Conservation (phyloP, 2,329 filamentous ascomycete genomes). For the Fonsecaea multimorphosa region DNA sequence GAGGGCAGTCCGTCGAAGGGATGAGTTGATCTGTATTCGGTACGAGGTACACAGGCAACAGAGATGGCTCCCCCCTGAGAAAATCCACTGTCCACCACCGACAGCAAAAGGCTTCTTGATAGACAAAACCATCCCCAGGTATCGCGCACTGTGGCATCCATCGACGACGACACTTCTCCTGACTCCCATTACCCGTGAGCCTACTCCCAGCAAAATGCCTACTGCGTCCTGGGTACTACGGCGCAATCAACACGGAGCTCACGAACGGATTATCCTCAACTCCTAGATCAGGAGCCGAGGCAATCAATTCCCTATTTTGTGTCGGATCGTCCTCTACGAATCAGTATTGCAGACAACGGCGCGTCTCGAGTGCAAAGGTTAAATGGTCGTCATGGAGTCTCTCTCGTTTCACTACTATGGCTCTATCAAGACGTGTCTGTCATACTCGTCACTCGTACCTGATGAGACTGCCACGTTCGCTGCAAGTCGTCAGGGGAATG, state of each 20-base stretch:
- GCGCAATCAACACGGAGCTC: not conserved
- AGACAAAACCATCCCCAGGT: no score
- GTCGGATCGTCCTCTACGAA: not conserved
- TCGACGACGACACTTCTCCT: no score
- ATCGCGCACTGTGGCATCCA: no score
- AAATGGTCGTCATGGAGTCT: conserved; percentile 3
- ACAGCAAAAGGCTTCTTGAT: no score
- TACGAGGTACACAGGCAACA: no score
- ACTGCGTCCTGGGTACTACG: no score
- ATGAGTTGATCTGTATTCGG: no score
- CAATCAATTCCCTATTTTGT: conserved; percentile 4
- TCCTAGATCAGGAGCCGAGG: not conserved
- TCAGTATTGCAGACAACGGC: not conserved
- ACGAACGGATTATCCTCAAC: not conserved
- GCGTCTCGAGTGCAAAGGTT: conserved; percentile 1
- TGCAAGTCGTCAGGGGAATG: not conserved
- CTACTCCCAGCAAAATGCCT: no score
- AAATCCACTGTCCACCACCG: no score
- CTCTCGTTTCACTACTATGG: not conserved
- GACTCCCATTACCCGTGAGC: no score
- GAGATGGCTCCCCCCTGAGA: no score
- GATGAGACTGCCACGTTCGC: not conserved
- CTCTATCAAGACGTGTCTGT: not conserved
- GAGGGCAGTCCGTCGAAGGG: no score
- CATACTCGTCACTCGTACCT: not conserved